Conservation (phyloP, 192 early-diverging fungal species). For the Coemansia erecta region DNA sequence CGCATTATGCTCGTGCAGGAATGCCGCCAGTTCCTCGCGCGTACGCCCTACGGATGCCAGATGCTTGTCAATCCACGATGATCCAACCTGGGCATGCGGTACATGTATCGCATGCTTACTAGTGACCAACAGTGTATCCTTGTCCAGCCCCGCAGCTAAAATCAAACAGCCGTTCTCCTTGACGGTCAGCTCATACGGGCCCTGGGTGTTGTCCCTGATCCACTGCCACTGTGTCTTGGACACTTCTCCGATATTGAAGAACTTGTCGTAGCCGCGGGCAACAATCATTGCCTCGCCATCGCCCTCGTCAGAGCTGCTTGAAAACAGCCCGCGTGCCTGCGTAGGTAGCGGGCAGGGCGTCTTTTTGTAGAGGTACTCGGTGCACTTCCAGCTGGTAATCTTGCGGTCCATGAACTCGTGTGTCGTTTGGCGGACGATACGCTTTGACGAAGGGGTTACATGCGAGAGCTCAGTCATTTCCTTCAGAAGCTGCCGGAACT, state of each 20-base stretch:
- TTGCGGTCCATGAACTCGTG: constrained; percentile 27
- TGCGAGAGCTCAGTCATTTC: constrained; percentile 24
- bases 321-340: constrained; percentile 82
- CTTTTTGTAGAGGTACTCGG: constrained; percentile 69
- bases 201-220: constrained; percentile 62
- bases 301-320: constrained; percentile 20
- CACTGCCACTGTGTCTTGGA: constrained; percentile 58
- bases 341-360: constrained; percentile 63
- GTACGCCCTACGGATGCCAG: constrained; percentile 58
- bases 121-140: constrained; percentile 68
- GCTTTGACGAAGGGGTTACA: constrained; percentile 26
- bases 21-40: constrained; percentile 65
- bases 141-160: constrained; percentile 67
- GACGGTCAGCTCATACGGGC: constrained; percentile 88
- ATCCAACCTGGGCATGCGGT: constrained; percentile 59
- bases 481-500: constrained; percentile 25
- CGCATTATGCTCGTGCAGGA: constrained; percentile 67
- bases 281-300: constrained; percentile 55
- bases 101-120: constrained; percentile 75
- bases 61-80: constrained; percentile 75
- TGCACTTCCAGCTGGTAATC: constrained; percentile 63
- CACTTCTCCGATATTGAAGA: constrained; percentile 83
- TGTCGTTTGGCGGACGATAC: constrained; percentile 27
- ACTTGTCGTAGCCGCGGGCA: constrained; percentile 96
- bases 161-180: constrained; percentile 99